These are phyloP conservation scores for Erythrobasidium yunnanense DNA, from an alignment of 768 basidiomycete species.

Conservation along the genomic window DNA sequence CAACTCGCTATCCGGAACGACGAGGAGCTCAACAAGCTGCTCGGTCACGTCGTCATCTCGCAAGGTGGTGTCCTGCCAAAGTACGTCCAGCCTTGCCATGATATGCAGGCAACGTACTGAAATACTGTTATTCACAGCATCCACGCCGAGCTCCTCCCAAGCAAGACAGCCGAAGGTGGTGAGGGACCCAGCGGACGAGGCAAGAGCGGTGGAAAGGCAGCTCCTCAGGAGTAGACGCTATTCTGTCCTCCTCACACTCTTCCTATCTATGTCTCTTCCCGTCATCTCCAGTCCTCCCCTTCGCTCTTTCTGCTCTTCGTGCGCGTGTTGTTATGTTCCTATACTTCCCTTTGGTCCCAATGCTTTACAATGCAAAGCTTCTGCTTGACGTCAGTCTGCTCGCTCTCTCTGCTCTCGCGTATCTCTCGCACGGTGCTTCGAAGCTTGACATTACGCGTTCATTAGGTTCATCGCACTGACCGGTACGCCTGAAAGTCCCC, in stretches of 20 bases:
- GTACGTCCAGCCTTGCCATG: no score
- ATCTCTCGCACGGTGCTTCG: no score
- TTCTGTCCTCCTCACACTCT: not conserved
- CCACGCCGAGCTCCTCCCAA: slow-evolving; percentile 27
- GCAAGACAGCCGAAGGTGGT: slow-evolving; percentile 17
- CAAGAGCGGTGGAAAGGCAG: slow-evolving; percentile 9
- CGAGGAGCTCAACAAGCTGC: slow-evolving; percentile 52
- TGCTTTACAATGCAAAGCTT: no score
- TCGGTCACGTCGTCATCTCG: slow-evolving; percentile 61
- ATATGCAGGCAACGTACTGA: no score
- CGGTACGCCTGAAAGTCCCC: no score
- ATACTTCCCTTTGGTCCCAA: not conserved
- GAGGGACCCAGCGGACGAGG: not conserved
- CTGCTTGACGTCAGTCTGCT: no score
- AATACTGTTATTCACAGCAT: slow-evolving; percentile 6
- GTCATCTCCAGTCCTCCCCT: not conserved
- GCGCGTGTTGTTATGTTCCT: not conserved
- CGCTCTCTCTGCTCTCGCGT: no score
- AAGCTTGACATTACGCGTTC: no score
- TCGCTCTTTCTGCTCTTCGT: not conserved
- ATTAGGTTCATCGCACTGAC: no score
- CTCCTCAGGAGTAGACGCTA: not conserved
- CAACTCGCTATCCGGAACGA: slow-evolving; percentile 68
- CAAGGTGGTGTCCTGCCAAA: slow-evolving; percentile 62
- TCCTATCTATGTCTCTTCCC: not conserved